Base-by-base conservation (phyloP, 441 rosid genomes). In the Viola pubescens region DNA sequence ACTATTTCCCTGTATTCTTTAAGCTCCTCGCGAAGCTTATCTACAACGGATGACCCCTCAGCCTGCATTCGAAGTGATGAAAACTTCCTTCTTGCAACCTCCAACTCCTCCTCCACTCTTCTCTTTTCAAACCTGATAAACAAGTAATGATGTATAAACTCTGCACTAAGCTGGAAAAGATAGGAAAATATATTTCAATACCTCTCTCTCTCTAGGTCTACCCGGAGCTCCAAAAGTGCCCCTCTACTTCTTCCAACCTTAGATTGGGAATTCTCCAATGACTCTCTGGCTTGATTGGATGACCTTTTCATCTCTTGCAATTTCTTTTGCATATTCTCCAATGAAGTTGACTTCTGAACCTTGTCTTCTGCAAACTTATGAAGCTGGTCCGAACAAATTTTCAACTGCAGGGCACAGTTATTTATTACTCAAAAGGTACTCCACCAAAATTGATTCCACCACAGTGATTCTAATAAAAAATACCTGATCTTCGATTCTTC, bases 401-500 rank as follows among this genome's bases (percentile, higher is more conserved):
- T 87, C 78, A 84, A 62, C 99, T 94, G 89, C 95, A 81, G 68
- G 53, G 45, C 52, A 57, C 7, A 73, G 46, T 42, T 9, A 56
- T 39, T 59, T 34, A 58, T 43, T 38, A 58, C 51, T 59, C 56
- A 58, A 39, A 41, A 57, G 9, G 53, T 26, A 16, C 34, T 44
- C 34, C 11, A 50, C 39, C 19, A 4, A 43, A 47, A 59, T 54
- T 37, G 5, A 54, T 14, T 53, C 40, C 12, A 42, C 10, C 56
- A 37, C 26, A 61, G 54, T 4, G 13, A 26, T 47, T 7, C 8
- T 9, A 37, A 26, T 26, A 26, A 51, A 4, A 66, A 46, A 13
- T 76, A 91, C 99, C 95, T 91, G 98, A 67, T 94, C 97, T 68
- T 88, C 97, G 44, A 94, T 81, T 77, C 88, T 83, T 61, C 75